These are phyloP conservation scores for Larix sibirica DNA, from an alignment of 83 land plant genomes.

Conservation along the genomic window DNA sequence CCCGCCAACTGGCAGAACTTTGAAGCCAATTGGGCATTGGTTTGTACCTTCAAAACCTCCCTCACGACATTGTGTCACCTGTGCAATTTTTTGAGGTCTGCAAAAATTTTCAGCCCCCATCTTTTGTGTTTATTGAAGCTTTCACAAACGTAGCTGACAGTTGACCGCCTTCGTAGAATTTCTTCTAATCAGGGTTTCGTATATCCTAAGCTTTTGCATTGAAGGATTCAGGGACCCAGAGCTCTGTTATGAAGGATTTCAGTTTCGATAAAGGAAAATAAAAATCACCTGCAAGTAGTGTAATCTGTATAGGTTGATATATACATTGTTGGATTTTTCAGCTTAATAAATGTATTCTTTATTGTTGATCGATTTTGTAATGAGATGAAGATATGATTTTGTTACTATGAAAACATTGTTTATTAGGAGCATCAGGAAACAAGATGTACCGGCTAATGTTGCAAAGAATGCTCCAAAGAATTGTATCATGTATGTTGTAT, in stretches of 20 bases:
- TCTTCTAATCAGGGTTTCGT: neutral
- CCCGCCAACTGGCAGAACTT: constrained; percentile 73
- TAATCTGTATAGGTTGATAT: too few relatives aligned
- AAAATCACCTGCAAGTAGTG: too few relatives aligned
- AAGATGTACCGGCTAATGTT: neutral
- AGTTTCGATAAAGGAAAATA: too few relatives aligned
- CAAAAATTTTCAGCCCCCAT: constrained; percentile 52
- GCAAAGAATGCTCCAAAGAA: neutral
- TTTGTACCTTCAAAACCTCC: constrained; percentile 51
- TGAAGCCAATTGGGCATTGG: constrained; percentile 31
- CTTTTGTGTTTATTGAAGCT: constrained; percentile 42
- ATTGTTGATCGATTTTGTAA: too few relatives aligned
- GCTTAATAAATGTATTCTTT: too few relatives aligned
- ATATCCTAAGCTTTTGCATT: neutral
- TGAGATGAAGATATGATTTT: too few relatives aligned
- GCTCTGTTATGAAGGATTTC: neutral
- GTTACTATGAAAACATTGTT: neutral
- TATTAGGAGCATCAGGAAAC: neutral
- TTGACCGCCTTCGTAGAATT: constrained; percentile 26
- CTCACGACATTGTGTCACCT: constrained; percentile 53
- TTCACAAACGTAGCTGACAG: constrained; percentile 52
- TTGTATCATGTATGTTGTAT: neutral
- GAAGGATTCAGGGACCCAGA: neutral
- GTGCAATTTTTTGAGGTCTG: constrained; percentile 54
- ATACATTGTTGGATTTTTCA: too few relatives aligned